Conservation (phyloP, 768 basidiomycete genomes). For the Russula foetens region DNA sequence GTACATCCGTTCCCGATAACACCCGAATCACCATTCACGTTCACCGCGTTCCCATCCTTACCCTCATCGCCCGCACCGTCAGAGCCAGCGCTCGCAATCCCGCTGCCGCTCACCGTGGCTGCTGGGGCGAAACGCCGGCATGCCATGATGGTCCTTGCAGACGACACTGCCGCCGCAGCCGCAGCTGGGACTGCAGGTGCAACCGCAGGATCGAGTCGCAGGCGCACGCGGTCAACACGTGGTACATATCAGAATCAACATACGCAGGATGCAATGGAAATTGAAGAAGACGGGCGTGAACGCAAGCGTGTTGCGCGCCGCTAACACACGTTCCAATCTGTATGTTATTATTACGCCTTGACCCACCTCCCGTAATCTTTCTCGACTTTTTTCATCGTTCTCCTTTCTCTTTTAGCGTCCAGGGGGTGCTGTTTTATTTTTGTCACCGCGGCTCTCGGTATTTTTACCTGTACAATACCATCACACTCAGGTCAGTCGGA, state of each 20-base stretch:
- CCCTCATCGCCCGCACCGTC: conserved; percentile 22
- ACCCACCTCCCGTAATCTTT: not conserved
- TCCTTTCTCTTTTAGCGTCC: not conserved
- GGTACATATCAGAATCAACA: conserved; percentile 34
- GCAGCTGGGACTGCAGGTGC: conserved; percentile 27
- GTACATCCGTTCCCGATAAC: conserved; percentile 14
- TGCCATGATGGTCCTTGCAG: conserved; percentile 64
- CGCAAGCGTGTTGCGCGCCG: conserved; percentile 66
- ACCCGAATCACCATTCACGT: conserved; percentile 21
- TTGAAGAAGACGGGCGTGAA: conserved; percentile 71
- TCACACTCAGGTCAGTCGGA: not conserved
- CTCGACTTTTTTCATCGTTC: not conserved
- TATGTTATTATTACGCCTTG: not conserved
- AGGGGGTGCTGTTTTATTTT: conserved; percentile 3
- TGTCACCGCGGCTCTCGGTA: conserved; percentile 1
- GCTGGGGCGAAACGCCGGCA: conserved; percentile 68
- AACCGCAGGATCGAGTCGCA: conserved; percentile 32
- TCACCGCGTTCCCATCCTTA: conserved; percentile 24
- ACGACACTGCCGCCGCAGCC: conserved; percentile 40
- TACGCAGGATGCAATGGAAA: conserved; percentile 49
- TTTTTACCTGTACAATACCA: conserved; percentile 15
- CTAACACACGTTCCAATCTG: conserved; percentile 25
- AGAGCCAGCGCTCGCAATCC: conserved; percentile 18
- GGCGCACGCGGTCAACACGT: conserved; percentile 50
- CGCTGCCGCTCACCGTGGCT: conserved; percentile 26